phyloP scores from a whole-genome alignment of 1,284 basidiomycete genomes.

The Agaricales sp. region DNA sequence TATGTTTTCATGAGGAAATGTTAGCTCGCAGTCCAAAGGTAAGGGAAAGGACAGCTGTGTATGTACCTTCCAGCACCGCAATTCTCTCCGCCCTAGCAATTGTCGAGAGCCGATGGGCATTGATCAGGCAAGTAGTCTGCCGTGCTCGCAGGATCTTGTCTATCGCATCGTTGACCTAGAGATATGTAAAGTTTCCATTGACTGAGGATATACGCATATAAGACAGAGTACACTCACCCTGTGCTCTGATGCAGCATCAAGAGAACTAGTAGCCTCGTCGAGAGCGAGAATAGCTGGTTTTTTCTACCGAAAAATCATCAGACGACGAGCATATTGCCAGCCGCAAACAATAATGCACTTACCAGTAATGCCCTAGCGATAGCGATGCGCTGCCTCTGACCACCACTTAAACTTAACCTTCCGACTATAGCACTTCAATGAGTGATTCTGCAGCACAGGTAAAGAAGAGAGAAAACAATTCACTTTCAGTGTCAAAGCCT shows the following conservation, averaged over 20 bases:
- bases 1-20: conserved; percentile 16
- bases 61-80: conserved; percentile 73
- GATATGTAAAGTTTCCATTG: no score
- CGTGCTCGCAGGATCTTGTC: conserved; percentile 72
- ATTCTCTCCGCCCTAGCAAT: conserved; percentile 81
- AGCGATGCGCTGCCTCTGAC: conserved; percentile 63
- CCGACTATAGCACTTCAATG: no score
- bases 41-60: no score
- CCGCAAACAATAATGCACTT: not conserved
- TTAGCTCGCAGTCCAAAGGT: no score
- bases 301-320: no score
- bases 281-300: conserved; percentile 75
- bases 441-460: conserved; percentile 4
- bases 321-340: no score
- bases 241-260: conserved; percentile 87
- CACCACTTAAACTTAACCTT: conserved; percentile 64
- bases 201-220: conserved; percentile 4
- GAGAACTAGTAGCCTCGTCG: conserved; percentile 77
- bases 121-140: conserved; percentile 81
- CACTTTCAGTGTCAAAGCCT: conserved; percentile 65
- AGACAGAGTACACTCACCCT: conserved; percentile 29
- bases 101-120: conserved; percentile 80
- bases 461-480: conserved; percentile 19
- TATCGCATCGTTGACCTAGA: conserved; percentile 81
- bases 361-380: conserved; percentile 70